Conservation (phyloP, 2,329 filamentous ascomycete species). For the Colletotrichum somersetense region DNA sequence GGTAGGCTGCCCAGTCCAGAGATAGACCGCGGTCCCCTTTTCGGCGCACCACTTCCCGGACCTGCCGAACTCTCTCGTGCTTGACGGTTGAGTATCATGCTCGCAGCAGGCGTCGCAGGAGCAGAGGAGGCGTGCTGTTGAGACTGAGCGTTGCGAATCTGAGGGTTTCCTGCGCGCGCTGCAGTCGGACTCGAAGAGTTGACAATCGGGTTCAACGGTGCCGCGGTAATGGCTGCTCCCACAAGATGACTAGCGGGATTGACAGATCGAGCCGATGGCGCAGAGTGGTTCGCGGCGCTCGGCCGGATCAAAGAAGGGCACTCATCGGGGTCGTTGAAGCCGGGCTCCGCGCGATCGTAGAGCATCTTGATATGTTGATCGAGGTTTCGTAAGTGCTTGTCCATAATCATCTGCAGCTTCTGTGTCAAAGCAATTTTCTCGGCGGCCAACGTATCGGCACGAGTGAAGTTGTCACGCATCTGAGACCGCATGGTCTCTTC, state of each 20-base stretch:
- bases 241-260: conserved; percentile 57
- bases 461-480: conserved; percentile 76
- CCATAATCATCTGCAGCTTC: conserved; percentile 71
- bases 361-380: conserved; percentile 73
- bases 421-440: conserved; percentile 80
- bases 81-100: conserved; percentile 69
- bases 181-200: conserved; percentile 58
- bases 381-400: conserved; percentile 73
- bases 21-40: conserved; percentile 65
- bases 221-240: conserved; percentile 48
- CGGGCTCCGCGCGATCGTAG: conserved; percentile 71
- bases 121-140: conserved; percentile 68
- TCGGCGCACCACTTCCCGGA: conserved; percentile 61
- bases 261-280: conserved; percentile 56
- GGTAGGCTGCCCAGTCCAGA: conserved; percentile 62
- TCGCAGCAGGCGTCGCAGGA: conserved; percentile 71
- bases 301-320: conserved; percentile 73
- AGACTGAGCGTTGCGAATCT: conserved; percentile 64
- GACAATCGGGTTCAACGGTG: conserved; percentile 53
- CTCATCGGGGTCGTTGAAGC: conserved; percentile 72
- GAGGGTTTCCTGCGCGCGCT: conserved; percentile 58
- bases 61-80: conserved; percentile 70
- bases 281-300: conserved; percentile 65
- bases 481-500: conserved; percentile 76
- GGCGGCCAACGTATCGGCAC: conserved; percentile 77